Evolutionary conservation across 495 filamentous ascomycete species (phyloP), one percentile per base, ranked within the genome.

Genomic region (Physcia stellaris): DNA sequence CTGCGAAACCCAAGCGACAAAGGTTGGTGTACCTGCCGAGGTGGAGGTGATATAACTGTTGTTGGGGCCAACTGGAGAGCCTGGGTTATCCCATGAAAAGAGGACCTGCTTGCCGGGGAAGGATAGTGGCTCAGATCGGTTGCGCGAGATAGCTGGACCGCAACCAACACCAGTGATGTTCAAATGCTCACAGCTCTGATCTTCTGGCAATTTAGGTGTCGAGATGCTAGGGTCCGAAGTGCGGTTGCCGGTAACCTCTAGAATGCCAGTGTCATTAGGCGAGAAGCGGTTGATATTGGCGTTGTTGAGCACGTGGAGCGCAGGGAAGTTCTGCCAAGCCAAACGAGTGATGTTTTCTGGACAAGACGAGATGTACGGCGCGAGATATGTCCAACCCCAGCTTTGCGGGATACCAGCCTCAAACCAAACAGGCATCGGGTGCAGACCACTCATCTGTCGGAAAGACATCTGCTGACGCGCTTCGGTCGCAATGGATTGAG

Each of bases 301-400:
- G 45, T 90, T 76, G 61, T 92, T 88, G 35, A 79, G 59, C 43
- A 93, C 73, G 43, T 63, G 56, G 4, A 93, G 66, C 0, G 66
- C 67, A 0, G 86, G 86, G 65, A 86, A 93, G 61, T 93, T 94
- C 54, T 93, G 80, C 85, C 86, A 93, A 9, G 75, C 64, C 24
- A 93, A 62, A 4, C 80, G 71, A 3, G 83, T 93, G 47, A 78
- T 73, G 48, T 79, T 76, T 35, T 55, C 55, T 0, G 85, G 84
- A 54, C 86, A 94, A 10, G 67, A 74, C 33, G 72, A 78, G 58
- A 94, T 87, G 55, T 83, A 86, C 0, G 82, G 86, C 0, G 86
- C 83, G 24, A 94, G 66, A 7, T 84, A 66, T 0, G 84, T 78
- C 86, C 86, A 93, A 2, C 79, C 73, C 82, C 86, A 92, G 0